A percentile compares a stretch with the other conserved stretches of the same genome.
These are phyloP conservation scores for Lycium ferocissimum DNA, from an alignment of 257 asterid genomes.

Conservation along the genomic window DNA sequence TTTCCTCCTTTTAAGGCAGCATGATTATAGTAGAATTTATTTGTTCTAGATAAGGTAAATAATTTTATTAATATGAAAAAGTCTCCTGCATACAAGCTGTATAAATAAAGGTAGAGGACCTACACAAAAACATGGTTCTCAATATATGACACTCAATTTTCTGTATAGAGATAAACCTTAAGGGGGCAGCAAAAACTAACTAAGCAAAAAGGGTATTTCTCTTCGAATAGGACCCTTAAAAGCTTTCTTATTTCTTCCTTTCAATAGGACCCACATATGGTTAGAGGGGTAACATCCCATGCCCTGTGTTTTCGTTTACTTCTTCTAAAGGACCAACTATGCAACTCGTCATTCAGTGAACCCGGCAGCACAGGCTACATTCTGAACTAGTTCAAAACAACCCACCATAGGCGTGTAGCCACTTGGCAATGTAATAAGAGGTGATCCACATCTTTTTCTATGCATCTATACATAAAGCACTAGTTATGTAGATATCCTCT, in stretches of 20 bases:
- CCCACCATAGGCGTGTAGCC: not conserved
- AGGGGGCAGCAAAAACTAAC: not conserved
- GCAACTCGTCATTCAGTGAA: not conserved
- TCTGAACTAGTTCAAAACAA: slow-evolving; percentile 11
- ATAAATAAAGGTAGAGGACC: not conserved
- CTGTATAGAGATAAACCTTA: not conserved
- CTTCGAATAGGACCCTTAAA: not conserved
- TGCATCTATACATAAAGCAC: not conserved
- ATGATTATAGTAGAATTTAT: not conserved
- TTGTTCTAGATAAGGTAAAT: not conserved
- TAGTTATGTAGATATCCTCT: slow-evolving; percentile 12
- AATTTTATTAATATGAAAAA: not conserved
- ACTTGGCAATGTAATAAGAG: not conserved
- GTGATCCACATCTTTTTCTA: not conserved
- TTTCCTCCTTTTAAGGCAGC: not conserved
- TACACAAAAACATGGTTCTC: slow-evolving; percentile 1
- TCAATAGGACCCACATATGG: not conserved
- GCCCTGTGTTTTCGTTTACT: slow-evolving; percentile 3
- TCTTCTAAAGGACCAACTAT: not conserved
- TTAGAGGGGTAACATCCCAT: not conserved
- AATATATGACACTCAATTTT: not conserved
- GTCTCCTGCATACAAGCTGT: not conserved
- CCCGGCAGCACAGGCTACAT: not conserved
- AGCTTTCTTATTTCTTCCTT: slow-evolving; percentile 23
- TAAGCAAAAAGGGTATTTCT: not conserved